These are phyloP conservation scores for Scenedesmus sp. DNA, from an alignment of 163 green algal species.

Conservation along the genomic window DNA sequence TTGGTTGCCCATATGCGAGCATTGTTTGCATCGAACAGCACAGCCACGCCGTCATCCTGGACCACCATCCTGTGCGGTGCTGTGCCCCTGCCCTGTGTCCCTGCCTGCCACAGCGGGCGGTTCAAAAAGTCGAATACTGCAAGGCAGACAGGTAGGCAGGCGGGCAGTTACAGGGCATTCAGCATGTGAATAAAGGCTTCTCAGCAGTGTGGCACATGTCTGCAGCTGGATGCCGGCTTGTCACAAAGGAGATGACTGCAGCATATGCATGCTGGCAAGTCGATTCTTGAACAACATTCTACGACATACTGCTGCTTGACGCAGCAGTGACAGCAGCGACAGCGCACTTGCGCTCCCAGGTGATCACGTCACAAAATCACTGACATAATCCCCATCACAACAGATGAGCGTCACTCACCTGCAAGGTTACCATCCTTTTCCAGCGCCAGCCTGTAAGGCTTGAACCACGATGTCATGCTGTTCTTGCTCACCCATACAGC, in stretches of 20 bases:
- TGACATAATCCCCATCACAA: too few species aligned
- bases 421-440: constrained; percentile 18
- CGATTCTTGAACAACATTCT: too few species aligned
- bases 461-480: neutral
- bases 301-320: too few species aligned
- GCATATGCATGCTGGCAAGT: too few species aligned
- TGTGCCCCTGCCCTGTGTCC: neutral
- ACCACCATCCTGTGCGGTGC: constrained; percentile 32
- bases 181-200: neutral
- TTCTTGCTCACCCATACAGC: neutral
- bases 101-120: neutral
- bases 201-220: neutral
- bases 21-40: constrained; percentile 12
- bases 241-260: too few species aligned
- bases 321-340: too few species aligned
- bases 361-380: too few species aligned
- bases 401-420: neutral
- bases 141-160: neutral
- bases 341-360: too few species aligned
- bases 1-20: constrained; percentile 7
- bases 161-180: neutral
- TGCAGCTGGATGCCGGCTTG: neutral
- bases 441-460: constrained; percentile 35
- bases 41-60: neutral
- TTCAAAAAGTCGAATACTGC: neutral